Conservation (phyloP, 2,329 filamentous ascomycete genomes). For the Trichoderma sp. region DNA sequence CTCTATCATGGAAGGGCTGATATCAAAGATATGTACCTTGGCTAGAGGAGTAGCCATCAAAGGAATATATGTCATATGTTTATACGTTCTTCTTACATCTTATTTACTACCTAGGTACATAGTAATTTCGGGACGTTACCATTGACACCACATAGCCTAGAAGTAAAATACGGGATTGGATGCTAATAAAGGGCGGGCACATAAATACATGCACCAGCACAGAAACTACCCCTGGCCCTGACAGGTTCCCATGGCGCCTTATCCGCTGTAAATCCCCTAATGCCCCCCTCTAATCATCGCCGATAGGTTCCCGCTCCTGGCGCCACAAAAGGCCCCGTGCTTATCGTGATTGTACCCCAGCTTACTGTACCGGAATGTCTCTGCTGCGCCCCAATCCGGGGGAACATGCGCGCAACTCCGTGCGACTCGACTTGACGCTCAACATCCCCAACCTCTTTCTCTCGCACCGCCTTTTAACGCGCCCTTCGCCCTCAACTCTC, state of each 20-base stretch:
- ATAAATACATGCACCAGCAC: no score
- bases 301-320: not conserved
- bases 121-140: no score
- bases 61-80: no score
- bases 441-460: not conserved
- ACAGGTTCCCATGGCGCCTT: not conserved
- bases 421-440: not conserved
- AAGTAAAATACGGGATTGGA: no score
- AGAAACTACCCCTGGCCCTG: no score
- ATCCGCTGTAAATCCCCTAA: not conserved
- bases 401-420: not conserved
- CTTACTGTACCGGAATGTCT: not conserved
- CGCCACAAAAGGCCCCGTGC: not conserved
- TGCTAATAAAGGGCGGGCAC: no score
- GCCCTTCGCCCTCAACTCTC: not conserved
- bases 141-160: no score
- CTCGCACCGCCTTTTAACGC: conserved; percentile 6
- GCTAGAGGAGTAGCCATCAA: no score
- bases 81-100: no score
- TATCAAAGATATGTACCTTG: no score
- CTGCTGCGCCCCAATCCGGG: not conserved
- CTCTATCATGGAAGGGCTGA: no score
- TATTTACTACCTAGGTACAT: no score
- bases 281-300: not conserved
- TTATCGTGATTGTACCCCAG: not conserved